phyloP scores from a whole-genome alignment of 148 eudicot genomes.

The Vaccinium darrowii region DNA sequence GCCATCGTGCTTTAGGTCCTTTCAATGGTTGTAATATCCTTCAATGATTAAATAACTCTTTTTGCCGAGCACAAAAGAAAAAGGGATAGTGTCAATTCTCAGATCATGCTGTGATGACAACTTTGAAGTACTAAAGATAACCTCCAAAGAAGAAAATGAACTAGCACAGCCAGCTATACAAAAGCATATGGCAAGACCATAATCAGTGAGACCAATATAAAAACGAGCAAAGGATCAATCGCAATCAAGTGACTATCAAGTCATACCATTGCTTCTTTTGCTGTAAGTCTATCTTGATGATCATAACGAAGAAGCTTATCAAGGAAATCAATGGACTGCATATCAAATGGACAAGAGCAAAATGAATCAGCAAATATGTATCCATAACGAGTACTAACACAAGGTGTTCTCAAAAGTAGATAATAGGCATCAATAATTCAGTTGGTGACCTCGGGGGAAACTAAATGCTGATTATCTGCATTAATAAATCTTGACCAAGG shows the following conservation, averaged over 20 bases:
- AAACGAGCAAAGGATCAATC: neutral
- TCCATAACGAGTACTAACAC: neutral
- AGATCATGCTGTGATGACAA: neutral
- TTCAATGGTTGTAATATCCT: too few species aligned
- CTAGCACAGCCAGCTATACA: conserved; percentile 3
- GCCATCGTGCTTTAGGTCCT: too few species aligned
- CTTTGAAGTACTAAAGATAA: neutral
- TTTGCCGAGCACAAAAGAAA: too few species aligned
- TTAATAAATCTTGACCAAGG: conserved; percentile 90
- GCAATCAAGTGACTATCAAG: neutral
- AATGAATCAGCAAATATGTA: neutral
- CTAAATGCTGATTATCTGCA: conserved; percentile 87
- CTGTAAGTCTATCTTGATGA: conserved; percentile 90
- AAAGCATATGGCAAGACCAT: neutral
- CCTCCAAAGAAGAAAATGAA: neutral
- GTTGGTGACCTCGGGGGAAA: conserved; percentile 74
- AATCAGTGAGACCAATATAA: neutral
- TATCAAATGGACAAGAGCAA: neutral
- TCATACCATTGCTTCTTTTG: conserved; percentile 87
- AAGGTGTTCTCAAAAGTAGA: neutral
- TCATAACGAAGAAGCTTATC: conserved; percentile 94
- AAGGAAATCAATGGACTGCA: conserved; percentile 87
- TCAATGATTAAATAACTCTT: too few species aligned
- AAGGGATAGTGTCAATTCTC: neutral
- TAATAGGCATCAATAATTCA: neutral